A percentile compares a stretch with the other conserved stretches of the same genome.
phyloP scores from a whole-genome alignment of 1,284 basidiomycete species.

The Amylostereum chailletii region DNA sequence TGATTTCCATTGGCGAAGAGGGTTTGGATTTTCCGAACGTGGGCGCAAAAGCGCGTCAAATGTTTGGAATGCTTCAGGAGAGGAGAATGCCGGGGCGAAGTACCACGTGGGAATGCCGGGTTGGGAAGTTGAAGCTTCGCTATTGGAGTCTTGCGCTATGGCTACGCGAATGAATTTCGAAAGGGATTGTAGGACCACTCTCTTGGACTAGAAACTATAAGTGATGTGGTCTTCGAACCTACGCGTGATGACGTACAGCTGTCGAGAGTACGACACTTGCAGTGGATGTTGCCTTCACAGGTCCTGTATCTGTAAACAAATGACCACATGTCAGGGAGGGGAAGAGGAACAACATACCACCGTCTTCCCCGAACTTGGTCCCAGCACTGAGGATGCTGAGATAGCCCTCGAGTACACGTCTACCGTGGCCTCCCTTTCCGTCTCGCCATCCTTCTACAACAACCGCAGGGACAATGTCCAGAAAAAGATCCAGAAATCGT shows the following conservation, averaged over 20 bases:
- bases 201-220: slow-evolving; percentile 43
- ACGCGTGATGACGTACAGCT: slow-evolving; percentile 33
- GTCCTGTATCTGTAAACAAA: slow-evolving; percentile 21
- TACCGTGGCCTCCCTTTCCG: slow-evolving; percentile 40
- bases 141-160: slow-evolving; percentile 16
- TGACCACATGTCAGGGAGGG: neutral
- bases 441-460: slow-evolving; percentile 67
- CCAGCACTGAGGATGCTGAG: slow-evolving; percentile 64
- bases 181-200: slow-evolving; percentile 51
- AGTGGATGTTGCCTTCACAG: slow-evolving; percentile 47
- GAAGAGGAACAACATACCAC: slow-evolving; percentile 28
- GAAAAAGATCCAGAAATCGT: slow-evolving; percentile 71
- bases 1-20: slow-evolving; percentile 8
- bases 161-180: slow-evolving; percentile 46
- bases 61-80: slow-evolving; percentile 33
- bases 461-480: slow-evolving; percentile 62
- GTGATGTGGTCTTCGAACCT: slow-evolving; percentile 2
- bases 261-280: slow-evolving; percentile 57
- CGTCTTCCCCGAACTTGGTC: slow-evolving; percentile 48
- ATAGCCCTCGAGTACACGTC: slow-evolving; percentile 66
- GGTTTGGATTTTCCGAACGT: slow-evolving; percentile 2
- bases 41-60: slow-evolving; percentile 34
- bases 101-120: slow-evolving; percentile 38
- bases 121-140: slow-evolving; percentile 1
- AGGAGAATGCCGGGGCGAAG: slow-evolving; percentile 40